Evolutionary conservation across 2,329 filamentous ascomycete species (phyloP).

Genomic region (Arthrobotrys sinensis): DNA sequence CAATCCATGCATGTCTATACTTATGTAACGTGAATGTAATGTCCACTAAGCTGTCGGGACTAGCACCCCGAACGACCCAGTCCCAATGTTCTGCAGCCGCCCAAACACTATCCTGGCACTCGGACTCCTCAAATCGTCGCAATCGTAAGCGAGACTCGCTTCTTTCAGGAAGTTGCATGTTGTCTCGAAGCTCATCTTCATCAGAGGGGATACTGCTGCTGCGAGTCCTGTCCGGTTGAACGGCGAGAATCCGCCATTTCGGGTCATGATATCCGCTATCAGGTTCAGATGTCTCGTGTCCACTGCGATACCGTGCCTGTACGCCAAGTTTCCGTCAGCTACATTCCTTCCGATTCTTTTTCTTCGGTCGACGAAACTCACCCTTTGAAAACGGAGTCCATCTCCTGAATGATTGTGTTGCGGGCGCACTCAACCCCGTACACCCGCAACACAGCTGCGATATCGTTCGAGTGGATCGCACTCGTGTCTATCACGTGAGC

Average conservation of each 20-base stretch:
- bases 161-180: constrained; percentile 94
- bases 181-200: constrained; percentile 99
- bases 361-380: constrained; percentile 27
- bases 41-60: constrained; percentile 34
- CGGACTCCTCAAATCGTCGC: constrained; percentile 87
- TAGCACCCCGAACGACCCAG: constrained; percentile 71
- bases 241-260: constrained; percentile 86
- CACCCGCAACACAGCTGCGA: constrained; percentile 83
- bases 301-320: constrained; percentile 87
- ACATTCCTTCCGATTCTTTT: constrained; percentile 20
- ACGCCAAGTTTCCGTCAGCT: constrained; percentile 1
- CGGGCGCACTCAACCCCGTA: constrained; percentile 97
- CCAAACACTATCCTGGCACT: constrained; percentile 92
- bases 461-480: constrained; percentile 91
- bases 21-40: constrained; percentile 8
- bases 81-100: constrained; percentile 84
- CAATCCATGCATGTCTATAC: constrained; percentile 2
- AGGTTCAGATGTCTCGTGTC: constrained; percentile 93
- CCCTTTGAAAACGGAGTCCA: constrained; percentile 84
- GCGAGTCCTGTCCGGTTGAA: constrained; percentile 93
- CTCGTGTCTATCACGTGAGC: constrained; percentile 84
- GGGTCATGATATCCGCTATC: constrained; percentile 98
- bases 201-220: constrained; percentile 88
- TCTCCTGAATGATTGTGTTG: constrained; percentile 86
- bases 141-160: constrained; percentile 89